Evolutionary conservation across 371 early-diverging fungal species (phyloP), one percentile per base, ranked within the genome.

Genomic region (Fennellomyces sp.): DNA sequence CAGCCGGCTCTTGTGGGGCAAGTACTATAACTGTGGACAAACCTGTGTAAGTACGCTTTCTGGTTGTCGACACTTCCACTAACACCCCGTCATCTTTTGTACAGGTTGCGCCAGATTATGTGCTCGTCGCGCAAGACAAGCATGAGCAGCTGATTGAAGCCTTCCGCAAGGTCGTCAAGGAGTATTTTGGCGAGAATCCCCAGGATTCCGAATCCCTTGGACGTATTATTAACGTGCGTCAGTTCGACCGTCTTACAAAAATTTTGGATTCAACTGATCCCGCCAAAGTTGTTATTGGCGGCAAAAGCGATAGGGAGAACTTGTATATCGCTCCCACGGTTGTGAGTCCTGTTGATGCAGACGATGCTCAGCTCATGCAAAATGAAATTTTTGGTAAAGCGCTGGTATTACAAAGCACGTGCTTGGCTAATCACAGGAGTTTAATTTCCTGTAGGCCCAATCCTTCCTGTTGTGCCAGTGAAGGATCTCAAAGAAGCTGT

Each of bases 61-160:
- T n/a, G n/a, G n/a, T n/a, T n/a, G n/a, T n/a, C n/a, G n/a, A n/a
- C n/a, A n/a, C n/a, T n/a, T n/a, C n/a, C n/a, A n/a, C n/a, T n/a
- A n/a, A n/a, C n/a, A n/a, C n/a, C n/a, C n/a, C n/a, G n/a, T n/a
- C n/a, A n/a, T n/a, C n/a, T n/a, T n/a, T n/a, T n/a, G n/a, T n/a
- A n/a, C n/a, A n/a, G n/a, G 85, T 96, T 47, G 91, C 91, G 10
- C 92, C 93, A 30, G 97, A 97, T 68, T 94, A 95, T 61, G 78
- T 94, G 11, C 69, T 95, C 41, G 80, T 86, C 19, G 81, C 83
- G 29, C 75, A 82, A 33, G 72, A 70, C 26, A 63, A 83, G 17
- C 72, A 77, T 12, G 82, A 84, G 29, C 60, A 60, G n/a, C 70
- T 96, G 28, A 52, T 88, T 7, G 70, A 64, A 13, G 70, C 72